A percentile compares a stretch with the other conserved stretches of the same genome.
Evolutionary conservation across 73 alveolate species (phyloP).

Genomic region (Tetrahymena malaccensis): DNA sequence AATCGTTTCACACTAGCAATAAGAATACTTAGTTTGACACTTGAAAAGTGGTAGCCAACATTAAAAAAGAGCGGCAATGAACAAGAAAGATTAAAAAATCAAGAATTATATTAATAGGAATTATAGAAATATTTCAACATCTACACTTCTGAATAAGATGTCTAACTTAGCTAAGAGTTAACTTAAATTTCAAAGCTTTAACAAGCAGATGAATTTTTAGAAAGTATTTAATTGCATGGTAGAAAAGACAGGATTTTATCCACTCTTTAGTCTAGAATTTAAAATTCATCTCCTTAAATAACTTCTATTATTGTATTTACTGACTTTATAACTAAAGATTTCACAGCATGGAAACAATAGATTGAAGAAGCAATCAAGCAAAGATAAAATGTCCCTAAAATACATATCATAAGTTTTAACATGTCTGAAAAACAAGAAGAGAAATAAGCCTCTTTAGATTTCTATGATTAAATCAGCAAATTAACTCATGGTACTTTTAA

Average conservation of each 20-base stretch:
- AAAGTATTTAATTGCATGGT: neutral
- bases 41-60: neutral
- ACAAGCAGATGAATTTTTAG: neutral
- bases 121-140: neutral
- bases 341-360: neutral
- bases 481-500: neutral
- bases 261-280: neutral
- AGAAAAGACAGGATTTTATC: neutral
- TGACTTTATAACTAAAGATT: neutral
- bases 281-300: neutral
- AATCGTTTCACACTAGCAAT: neutral
- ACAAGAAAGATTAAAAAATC: too few species aligned
- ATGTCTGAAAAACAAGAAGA: neutral
- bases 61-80: neutral
- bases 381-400: neutral
- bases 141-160: neutral
- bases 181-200: neutral
- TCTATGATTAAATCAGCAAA: neutral
- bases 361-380: neutral
- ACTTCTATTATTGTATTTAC: neutral
- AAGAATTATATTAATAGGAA: neutral
- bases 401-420: neutral
- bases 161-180: neutral
- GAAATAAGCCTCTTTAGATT: neutral
- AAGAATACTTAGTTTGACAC: neutral